Conservation (phyloP, 2,329 filamentous ascomycete species). For the Chalaropsis thielavioides region DNA sequence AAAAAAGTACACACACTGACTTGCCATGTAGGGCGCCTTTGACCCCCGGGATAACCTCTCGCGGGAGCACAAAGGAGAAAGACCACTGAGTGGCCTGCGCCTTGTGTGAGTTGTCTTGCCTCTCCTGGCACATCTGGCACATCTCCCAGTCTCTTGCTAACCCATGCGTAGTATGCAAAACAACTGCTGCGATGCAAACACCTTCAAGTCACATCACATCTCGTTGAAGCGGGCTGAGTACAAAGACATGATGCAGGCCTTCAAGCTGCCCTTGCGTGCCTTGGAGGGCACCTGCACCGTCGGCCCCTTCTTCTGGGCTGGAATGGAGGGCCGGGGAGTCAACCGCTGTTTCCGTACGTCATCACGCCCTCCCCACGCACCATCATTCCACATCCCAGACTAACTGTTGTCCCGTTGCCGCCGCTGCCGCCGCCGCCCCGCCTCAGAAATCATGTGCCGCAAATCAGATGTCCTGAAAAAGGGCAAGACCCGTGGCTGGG, state of each 20-base stretch:
- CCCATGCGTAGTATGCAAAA: slow-evolving; percentile 35
- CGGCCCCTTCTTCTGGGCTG: slow-evolving; percentile 49
- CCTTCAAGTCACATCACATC: slow-evolving; percentile 41
- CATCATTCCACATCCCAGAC: background rate
- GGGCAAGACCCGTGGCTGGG: slow-evolving; percentile 48
- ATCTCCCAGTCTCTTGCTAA: background rate
- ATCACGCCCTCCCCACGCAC: background rate
- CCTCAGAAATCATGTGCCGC: slow-evolving; percentile 42
- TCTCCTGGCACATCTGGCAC: background rate
- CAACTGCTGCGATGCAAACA: slow-evolving; percentile 41
- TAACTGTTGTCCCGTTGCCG: background rate
- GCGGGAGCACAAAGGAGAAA: slow-evolving; percentile 30
- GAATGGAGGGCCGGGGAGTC: slow-evolving; percentile 40
- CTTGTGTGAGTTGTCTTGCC: slow-evolving; percentile 34
- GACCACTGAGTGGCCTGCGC: slow-evolving; percentile 37
- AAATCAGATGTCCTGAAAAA: slow-evolving; percentile 54
- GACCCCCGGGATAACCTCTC: slow-evolving; percentile 25
- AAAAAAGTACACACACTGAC: background rate
- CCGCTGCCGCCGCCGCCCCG: too few relatives aligned
- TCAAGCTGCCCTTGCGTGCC: slow-evolving; percentile 40
- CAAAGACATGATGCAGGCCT: slow-evolving; percentile 38
- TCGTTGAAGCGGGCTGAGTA: slow-evolving; percentile 38
- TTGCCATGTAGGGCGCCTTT: slow-evolving; percentile 37
- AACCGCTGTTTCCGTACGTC: slow-evolving; percentile 42
- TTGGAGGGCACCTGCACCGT: slow-evolving; percentile 46